A percentile compares a stretch with the other conserved stretches of the same genome.
phyloP scores from a whole-genome alignment of 306 rosid genomes.

The Castanospermum australe region DNA sequence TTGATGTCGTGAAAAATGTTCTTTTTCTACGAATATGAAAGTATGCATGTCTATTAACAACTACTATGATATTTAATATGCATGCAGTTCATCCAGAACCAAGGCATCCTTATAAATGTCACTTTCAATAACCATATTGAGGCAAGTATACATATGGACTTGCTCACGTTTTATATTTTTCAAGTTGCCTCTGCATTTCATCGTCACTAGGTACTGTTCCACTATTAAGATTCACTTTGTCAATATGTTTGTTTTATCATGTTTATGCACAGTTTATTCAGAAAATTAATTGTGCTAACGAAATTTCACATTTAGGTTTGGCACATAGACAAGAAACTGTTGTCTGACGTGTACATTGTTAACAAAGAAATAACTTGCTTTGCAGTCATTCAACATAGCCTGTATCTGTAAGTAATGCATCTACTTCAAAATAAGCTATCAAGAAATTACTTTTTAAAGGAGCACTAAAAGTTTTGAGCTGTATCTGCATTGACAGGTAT shows the following conservation, averaged over 20 bases:
- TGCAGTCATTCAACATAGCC: slow-evolving; percentile 53
- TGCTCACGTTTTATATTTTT: background rate
- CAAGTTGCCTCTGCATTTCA: background rate
- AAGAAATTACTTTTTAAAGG: background rate
- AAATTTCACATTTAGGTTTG: slow-evolving; percentile 62
- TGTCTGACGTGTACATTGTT: slow-evolving; percentile 46
- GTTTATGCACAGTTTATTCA: background rate
- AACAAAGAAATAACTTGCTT: slow-evolving; percentile 66
- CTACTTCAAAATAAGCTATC: background rate
- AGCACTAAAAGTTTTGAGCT: background rate
- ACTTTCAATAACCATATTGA: slow-evolving; percentile 67
- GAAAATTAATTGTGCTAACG: slow-evolving; percentile 7
- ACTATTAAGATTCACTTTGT: background rate
- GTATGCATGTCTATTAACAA: slow-evolving; percentile 4
- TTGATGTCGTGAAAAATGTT: background rate
- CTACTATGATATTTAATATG: slow-evolving; percentile 8
- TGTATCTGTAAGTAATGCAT: slow-evolving; percentile 60
- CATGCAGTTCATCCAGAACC: slow-evolving; percentile 71
- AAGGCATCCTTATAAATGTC: slow-evolving; percentile 66
- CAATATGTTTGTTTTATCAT: background rate
- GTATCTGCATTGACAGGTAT: slow-evolving; percentile 52
- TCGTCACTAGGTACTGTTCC: background rate
- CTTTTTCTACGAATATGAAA: background rate
- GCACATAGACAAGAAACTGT: slow-evolving; percentile 66
- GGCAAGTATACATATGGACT: slow-evolving; percentile 44